Base-by-base conservation (phyloP, 2,329 filamentous ascomycete genomes). In the Monosporascus sp. region DNA sequence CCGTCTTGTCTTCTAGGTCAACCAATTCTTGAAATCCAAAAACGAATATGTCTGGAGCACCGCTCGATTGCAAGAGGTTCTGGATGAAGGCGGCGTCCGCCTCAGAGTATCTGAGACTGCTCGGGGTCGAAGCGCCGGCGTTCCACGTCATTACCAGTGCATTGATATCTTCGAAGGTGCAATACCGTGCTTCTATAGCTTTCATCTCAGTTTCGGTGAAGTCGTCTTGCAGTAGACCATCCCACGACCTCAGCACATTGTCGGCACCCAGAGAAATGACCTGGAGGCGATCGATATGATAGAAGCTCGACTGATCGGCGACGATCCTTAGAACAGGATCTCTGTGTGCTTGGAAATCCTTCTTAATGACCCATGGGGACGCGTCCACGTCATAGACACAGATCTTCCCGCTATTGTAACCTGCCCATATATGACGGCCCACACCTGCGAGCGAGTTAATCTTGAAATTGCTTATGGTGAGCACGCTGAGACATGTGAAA, bases 21-120 rank as follows among this genome's bases (percentile, higher is more conserved):
- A 99, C 94, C n/a, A 99, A 79, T 71, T 99, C 94, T 70, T 99
- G 94, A 70, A 99, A 99, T 1, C 92, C 93, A 75, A 99, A 99
- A 1, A 97, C 83, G 2, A 97, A 74, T 49, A 99, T 91, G 62
- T 97, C 94, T 0, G 94, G 90, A 7, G 88, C 85, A 39, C 87
- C 81, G 57, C 88, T 86, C n/a, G 81, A 82, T 58, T 86, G 82
- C 25, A 99, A 77, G 17, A 96, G 79, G 53, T 93, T 84, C 59
- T 85, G 84, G 65, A 97, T 88, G 69, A 97, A 97, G 44, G 79
- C 78, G 11, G 82, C 81, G 63, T 96, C 90, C 50, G 81, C 74
- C 31, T 83, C 79, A 1, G 83, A 83, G 57, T 89, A 83, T 51
- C 88, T 82, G 36, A 97, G 75, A 64, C 86, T 89, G 54, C 85